Base-by-base conservation (phyloP, 805 yeast genomes). In the Blastobotrys mokoenaii region DNA sequence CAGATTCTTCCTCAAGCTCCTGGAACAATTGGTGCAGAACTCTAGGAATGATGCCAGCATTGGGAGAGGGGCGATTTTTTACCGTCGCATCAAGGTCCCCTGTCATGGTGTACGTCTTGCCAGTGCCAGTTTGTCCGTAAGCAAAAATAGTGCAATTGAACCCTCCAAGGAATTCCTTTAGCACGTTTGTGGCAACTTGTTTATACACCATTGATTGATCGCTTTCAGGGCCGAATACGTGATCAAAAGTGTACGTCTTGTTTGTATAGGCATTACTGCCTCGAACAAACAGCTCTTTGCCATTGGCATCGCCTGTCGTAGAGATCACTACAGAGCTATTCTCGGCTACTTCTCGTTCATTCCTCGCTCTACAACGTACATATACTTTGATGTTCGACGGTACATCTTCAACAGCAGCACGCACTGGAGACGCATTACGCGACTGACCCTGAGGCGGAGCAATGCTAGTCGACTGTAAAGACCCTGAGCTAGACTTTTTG, bases 91-190 rank as follows among this genome's bases (percentile, higher is more conserved):
- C 60, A 76, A 53, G 33, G 16, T 38, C 33, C 27, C 64, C 64
- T 33, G 63, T 47, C 62, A 58, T 87, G 1, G 95, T 77, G 59
- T 76, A 80, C 0, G 96, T 87, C 62, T 87, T 87, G 8, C 96
- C 96, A 1, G 94, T 82, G 0, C 96, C 96, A 0, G 96, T 87
- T 87, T 84, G 84, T 31, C 96, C 96, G 57, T 87, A 87, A 0
- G 97, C 97, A 61, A 90, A 87, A 1, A 89, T 78, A 0, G 96
- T 88, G n/a, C 89, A 89, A 57, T 87, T 87, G 35, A 43, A 48
- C 12, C 51, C 89, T 33, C 76, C 77, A 2, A 85, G 79, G 0
- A 84, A 77, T 35, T 78, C 76, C 25, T 65, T 56, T 3, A 82
- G 72, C 0, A 83, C 72, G 51, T 69, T 72, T 11, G 40, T 27